These are phyloP conservation scores for Sphaerulina vaccinii DNA, from an alignment of 2,329 filamentous ascomycete genomes.

Conservation along the genomic window DNA sequence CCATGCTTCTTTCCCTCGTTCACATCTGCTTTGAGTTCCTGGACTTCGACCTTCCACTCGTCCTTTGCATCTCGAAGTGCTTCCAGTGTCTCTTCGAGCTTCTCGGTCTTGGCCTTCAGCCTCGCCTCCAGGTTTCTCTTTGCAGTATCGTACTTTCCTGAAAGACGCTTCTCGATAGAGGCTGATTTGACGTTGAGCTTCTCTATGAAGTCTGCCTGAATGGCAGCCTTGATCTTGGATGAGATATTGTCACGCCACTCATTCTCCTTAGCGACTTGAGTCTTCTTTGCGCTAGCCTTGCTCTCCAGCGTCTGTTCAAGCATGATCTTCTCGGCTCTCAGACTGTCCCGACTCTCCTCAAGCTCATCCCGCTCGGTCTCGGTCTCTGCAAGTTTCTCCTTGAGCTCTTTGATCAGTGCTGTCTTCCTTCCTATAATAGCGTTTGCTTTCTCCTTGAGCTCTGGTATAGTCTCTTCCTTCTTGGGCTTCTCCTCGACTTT, in stretches of 20 bases:
- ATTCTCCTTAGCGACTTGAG: constrained; percentile 1
- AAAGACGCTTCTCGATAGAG: constrained; percentile 9
- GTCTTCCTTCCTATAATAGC: background rate
- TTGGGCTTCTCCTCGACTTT: background rate
- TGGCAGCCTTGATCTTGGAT: constrained; percentile 4
- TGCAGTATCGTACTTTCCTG: constrained; percentile 9
- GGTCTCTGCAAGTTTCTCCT: background rate
- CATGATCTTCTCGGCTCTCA: background rate
- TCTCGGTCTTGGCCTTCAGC: constrained; percentile 8
- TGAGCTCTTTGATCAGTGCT: constrained; percentile 4
- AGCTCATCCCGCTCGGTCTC: background rate
- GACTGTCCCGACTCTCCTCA: constrained; percentile 1
- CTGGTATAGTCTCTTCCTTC: background rate
- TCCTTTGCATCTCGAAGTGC: constrained; percentile 2
- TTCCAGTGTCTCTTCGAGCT: background rate
- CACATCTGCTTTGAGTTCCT: constrained; percentile 13
- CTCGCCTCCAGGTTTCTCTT: constrained; percentile 5
- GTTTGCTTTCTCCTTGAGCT: constrained; percentile 4
- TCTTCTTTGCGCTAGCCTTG: constrained; percentile 4
- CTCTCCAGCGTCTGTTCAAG: background rate
- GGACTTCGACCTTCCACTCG: constrained; percentile 17
- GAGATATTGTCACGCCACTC: background rate
- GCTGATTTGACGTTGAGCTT: constrained; percentile 4
- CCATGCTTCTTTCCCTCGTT: constrained; percentile 14
- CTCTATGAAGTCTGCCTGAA: constrained; percentile 7